A percentile compares a stretch with the other conserved stretches of the same genome.
Evolutionary conservation across 352 stramenopile species (phyloP).

Genomic region (Pythium pyrilobum): DNA sequence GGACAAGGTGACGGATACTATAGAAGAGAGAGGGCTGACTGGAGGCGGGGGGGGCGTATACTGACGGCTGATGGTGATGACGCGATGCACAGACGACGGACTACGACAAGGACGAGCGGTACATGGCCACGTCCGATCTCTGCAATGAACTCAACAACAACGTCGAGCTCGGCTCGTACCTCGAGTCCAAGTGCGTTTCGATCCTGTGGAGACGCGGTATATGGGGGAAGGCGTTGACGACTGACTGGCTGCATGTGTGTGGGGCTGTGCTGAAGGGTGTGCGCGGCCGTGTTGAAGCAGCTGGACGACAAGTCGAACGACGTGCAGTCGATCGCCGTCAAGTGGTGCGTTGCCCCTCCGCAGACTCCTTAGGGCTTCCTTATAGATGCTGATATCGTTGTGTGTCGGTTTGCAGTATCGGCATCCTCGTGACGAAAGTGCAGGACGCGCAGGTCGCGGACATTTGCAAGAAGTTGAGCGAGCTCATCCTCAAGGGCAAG

Average conservation of each 20-base stretch:
- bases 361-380: too few species aligned
- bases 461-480: slow-evolving; percentile 96
- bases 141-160: slow-evolving; percentile 95
- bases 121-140: slow-evolving; percentile 99
- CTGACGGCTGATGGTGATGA: background rate
- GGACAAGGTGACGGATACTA: slow-evolving; percentile 49
- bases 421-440: slow-evolving; percentile 96
- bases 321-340: slow-evolving; percentile 94
- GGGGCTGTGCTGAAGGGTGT: slow-evolving; percentile 91
- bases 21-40: background rate
- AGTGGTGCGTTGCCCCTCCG: slow-evolving; percentile 77
- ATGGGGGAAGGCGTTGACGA: background rate
- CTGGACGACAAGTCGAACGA: slow-evolving; percentile 99
- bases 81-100: slow-evolving; percentile 53
- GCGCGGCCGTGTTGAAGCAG: slow-evolving; percentile 93
- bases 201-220: too few species aligned
- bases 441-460: slow-evolving; percentile 93
- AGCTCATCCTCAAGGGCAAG: slow-evolving; percentile 96
- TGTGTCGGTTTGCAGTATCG: slow-evolving; percentile 48
- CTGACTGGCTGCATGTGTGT: background rate
- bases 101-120: slow-evolving; percentile 98
- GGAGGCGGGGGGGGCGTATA: background rate
- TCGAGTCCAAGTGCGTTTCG: slow-evolving; percentile 84
- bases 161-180: slow-evolving; percentile 77
- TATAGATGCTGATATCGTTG: background rate